These are phyloP conservation scores for Anisodus acutangulus DNA, from an alignment of 257 asterid species.

Conservation along the genomic window DNA sequence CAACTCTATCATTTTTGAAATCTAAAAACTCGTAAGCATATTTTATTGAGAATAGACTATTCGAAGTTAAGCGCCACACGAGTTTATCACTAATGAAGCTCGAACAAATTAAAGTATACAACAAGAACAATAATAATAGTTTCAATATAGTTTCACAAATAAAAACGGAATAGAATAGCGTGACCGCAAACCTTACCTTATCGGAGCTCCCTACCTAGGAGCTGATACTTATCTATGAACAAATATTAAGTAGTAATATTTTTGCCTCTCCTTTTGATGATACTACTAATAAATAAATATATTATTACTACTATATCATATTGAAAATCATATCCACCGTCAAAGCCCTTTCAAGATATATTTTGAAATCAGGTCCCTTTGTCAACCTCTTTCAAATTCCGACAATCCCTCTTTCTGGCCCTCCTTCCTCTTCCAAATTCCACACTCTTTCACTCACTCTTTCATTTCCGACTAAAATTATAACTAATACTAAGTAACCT, in stretches of 20 bases:
- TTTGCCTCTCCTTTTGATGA: too few species aligned
- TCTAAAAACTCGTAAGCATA: not conserved
- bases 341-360: not conserved
- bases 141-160: too few species aligned
- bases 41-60: not conserved
- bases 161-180: too few species aligned
- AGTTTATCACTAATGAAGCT: not conserved
- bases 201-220: too few species aligned
- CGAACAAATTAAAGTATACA: too few species aligned
- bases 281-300: too few species aligned
- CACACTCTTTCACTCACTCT: not conserved
- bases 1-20: too few species aligned
- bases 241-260: too few species aligned
- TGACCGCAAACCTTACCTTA: too few species aligned
- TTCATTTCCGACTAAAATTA: not conserved
- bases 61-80: not conserved
- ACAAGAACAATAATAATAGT: too few species aligned
- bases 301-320: too few species aligned
- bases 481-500: not conserved
- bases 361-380: not conserved
- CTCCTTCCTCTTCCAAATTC: constrained; percentile 4
- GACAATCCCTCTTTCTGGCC: not conserved
- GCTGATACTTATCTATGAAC: too few species aligned
- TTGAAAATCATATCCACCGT: not conserved
- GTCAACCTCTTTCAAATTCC: constrained; percentile 15